phyloP scores from a whole-genome alignment of 1,284 basidiomycete species.

The Austropuccinia psidii region DNA sequence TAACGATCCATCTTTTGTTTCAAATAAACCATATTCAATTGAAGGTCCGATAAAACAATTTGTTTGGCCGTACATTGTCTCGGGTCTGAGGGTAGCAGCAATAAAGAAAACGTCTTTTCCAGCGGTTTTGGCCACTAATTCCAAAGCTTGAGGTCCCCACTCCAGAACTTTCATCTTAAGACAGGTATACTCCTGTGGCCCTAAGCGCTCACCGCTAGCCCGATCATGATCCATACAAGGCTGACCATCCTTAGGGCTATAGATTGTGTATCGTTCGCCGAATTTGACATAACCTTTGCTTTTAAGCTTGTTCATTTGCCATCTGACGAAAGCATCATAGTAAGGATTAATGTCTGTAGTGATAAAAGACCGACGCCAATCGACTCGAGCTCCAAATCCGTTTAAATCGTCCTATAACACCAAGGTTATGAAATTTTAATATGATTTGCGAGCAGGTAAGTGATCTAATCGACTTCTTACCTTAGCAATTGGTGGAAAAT shows the following conservation, averaged over 20 bases:
- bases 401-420: conserved; percentile 65
- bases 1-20: conserved; percentile 61
- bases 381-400: conserved; percentile 82
- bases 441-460: too few relatives aligned
- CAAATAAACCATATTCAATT: conserved; percentile 88
- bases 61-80: conserved; percentile 99
- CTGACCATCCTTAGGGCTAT: conserved; percentile 98
- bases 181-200: conserved; percentile 92
- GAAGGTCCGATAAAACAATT: conserved; percentile 91
- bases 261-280: conserved; percentile 96
- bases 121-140: conserved; percentile 42
- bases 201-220: conserved; percentile 84
- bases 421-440: too few relatives aligned
- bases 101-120: conserved; percentile 66
- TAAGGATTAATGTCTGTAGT: conserved; percentile 95
- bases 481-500: conserved; percentile 93
- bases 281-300: conserved; percentile 86
- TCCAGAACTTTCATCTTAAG: conserved; percentile 89
- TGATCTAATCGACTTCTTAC: conserved; percentile 51
- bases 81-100: conserved; percentile 89
- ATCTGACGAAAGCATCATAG: conserved; percentile 93
- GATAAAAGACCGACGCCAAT: conserved; percentile 93
- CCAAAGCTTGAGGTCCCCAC: conserved; percentile 60
- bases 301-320: conserved; percentile 95
- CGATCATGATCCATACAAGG: conserved; percentile 99